Conservation (phyloP, 305 asterid genomes). For the Rubia occidens region DNA sequence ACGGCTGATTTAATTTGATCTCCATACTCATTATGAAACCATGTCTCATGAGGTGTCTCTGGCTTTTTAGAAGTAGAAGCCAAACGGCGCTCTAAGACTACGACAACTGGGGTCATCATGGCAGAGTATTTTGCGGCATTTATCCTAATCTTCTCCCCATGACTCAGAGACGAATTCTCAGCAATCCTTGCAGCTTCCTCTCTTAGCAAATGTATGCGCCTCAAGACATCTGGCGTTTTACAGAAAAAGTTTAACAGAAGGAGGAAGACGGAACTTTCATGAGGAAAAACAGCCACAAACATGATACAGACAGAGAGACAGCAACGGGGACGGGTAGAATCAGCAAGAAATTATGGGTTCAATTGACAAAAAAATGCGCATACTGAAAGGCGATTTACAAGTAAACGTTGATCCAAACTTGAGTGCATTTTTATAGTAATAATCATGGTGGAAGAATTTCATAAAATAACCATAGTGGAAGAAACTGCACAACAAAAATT, state of each 20-base stretch:
- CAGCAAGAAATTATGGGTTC: background rate
- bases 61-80: conserved; percentile 88
- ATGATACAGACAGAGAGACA: background rate
- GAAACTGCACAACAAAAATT: background rate
- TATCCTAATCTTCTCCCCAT: conserved; percentile 81
- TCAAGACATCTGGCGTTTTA: conserved; percentile 64
- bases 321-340: background rate
- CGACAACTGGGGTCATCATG: conserved; percentile 98
- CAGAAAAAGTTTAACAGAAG: conserved; percentile 21
- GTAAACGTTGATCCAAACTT: background rate
- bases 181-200: conserved; percentile 95
- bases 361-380: background rate
- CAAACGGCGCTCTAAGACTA: conserved; percentile 93
- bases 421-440: background rate
- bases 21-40: conserved; percentile 79
- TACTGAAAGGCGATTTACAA: background rate
- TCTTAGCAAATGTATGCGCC: conserved; percentile 90
- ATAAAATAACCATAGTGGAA: background rate
- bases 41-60: conserved; percentile 91
- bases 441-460: background rate
- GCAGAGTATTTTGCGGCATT: conserved; percentile 97
- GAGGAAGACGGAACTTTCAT: background rate
- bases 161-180: conserved; percentile 69
- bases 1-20: conserved; percentile 77
- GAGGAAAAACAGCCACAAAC: background rate